These are phyloP conservation scores for Pholiota conissans DNA, from an alignment of 768 basidiomycete species.

Conservation along the genomic window DNA sequence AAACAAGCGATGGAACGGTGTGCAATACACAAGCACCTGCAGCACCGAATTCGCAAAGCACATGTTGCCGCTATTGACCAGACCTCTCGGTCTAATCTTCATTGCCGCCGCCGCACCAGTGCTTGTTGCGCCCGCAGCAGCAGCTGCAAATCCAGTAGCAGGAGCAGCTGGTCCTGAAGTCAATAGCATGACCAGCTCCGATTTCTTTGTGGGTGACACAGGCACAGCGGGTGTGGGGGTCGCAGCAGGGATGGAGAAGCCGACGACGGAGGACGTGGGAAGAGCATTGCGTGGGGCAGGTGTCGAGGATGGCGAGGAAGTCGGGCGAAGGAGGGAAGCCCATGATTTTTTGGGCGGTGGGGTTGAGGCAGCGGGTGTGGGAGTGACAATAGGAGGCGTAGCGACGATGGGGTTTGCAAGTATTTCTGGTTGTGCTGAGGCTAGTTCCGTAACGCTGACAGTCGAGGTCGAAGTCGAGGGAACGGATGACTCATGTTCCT, in stretches of 20 bases:
- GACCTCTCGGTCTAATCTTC: conserved; percentile 67
- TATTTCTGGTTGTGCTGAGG: too few relatives aligned
- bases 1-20: conserved; percentile 83
- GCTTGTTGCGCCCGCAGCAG: conserved; percentile 14
- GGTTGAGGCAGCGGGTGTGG: conserved; percentile 13
- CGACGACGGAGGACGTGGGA: conserved; percentile 71
- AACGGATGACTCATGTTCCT: conserved; percentile 7
- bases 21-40: conserved; percentile 86
- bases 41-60: conserved; percentile 96
- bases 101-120: not conserved
- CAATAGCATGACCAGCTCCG: conserved; percentile 57
- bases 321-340: conserved; percentile 66
- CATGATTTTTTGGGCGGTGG: conserved; percentile 64
- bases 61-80: conserved; percentile 95
- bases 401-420: conserved; percentile 3
- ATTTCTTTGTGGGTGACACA: conserved; percentile 38
- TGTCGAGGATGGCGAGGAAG: conserved; percentile 36
- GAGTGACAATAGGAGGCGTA: conserved; percentile 1
- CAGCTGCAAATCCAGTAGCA: conserved; percentile 16
- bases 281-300: conserved; percentile 44
- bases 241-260: conserved; percentile 69
- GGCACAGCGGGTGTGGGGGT: conserved; percentile 22
- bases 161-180: conserved; percentile 30
- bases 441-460: conserved; percentile 4
- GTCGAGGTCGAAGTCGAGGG: not conserved